Conservation (phyloP, 768 basidiomycete species). For the Termitomyces titanicus region DNA sequence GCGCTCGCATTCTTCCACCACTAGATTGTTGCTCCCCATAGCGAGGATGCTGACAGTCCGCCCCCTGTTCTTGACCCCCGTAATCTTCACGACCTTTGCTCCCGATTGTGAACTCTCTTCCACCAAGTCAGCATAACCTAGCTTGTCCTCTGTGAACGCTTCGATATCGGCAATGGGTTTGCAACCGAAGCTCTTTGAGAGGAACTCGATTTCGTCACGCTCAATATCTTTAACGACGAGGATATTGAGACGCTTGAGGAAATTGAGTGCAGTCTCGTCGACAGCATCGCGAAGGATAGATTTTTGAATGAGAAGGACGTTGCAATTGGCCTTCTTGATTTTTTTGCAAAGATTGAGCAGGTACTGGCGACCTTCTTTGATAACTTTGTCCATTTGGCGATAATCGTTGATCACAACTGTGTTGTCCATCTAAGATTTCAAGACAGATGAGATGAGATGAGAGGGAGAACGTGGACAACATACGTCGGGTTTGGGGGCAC, state of each 20-base stretch:
- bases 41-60: constrained; percentile 95
- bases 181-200: constrained; percentile 91
- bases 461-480: constrained; percentile 22
- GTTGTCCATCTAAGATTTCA: constrained; percentile 86
- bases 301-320: constrained; percentile 98
- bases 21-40: constrained; percentile 88
- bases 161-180: constrained; percentile 98
- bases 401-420: constrained; percentile 99
- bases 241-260: constrained; percentile 96
- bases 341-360: constrained; percentile 98
- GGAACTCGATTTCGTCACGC: constrained; percentile 97
- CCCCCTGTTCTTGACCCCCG: constrained; percentile 91
- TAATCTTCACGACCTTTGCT: constrained; percentile 90
- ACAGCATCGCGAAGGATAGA: constrained; percentile 99
- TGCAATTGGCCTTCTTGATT: constrained; percentile 99
- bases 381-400: constrained; percentile 99
- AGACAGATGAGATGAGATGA: constrained; percentile 10
- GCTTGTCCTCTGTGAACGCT: constrained; percentile 95
- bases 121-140: constrained; percentile 93
- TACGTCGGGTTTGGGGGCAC: constrained; percentile 96
- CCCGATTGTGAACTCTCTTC: constrained; percentile 83
- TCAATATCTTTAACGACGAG: constrained; percentile 97
- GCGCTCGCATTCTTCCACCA: constrained; percentile 95
- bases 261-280: constrained; percentile 94
- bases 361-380: constrained; percentile 98